Percentiles rank a stretch among this genome's conserved stretches.
These are phyloP conservation scores for Moricandia arvensis DNA, from an alignment of 345 rosid species.

Conservation along the genomic window DNA sequence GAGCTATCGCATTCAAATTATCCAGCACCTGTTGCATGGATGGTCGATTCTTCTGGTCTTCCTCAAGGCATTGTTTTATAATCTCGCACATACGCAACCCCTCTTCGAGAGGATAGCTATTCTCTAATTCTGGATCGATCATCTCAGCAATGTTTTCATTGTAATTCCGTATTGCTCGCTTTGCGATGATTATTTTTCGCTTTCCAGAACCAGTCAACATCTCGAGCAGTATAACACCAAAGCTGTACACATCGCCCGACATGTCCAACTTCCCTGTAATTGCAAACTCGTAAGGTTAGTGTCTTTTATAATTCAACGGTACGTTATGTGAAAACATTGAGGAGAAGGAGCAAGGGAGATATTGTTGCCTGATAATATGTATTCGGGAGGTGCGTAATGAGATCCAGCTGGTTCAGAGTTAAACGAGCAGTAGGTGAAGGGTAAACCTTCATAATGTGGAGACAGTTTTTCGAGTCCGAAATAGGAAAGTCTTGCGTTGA, in stretches of 20 bases:
- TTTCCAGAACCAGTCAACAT: background rate
- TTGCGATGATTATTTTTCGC: background rate
- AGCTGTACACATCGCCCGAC: constrained; percentile 16
- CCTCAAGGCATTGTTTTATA: constrained; percentile 9
- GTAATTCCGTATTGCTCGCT: background rate
- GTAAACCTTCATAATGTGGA: background rate
- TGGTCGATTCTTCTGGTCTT: constrained; percentile 4
- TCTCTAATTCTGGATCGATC: constrained; percentile 2
- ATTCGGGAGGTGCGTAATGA: constrained; percentile 2
- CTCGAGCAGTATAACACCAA: background rate
- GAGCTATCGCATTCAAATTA: background rate
- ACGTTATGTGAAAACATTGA: background rate
- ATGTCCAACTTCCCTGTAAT: background rate
- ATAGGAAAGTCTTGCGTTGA: background rate
- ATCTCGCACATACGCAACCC: background rate
- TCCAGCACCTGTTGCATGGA: constrained; percentile 16
- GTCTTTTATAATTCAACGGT: background rate
- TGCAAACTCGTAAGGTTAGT: background rate
- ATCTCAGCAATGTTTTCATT: background rate
- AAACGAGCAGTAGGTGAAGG: too few species aligned
- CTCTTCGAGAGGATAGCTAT: background rate
- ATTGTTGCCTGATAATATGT: background rate
- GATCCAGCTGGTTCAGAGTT: too few species aligned
- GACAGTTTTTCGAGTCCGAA: background rate
- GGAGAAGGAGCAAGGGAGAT: too few species aligned